phyloP scores from a whole-genome alignment of 495 filamentous ascomycete genomes.

The Podospora anserina region DNA sequence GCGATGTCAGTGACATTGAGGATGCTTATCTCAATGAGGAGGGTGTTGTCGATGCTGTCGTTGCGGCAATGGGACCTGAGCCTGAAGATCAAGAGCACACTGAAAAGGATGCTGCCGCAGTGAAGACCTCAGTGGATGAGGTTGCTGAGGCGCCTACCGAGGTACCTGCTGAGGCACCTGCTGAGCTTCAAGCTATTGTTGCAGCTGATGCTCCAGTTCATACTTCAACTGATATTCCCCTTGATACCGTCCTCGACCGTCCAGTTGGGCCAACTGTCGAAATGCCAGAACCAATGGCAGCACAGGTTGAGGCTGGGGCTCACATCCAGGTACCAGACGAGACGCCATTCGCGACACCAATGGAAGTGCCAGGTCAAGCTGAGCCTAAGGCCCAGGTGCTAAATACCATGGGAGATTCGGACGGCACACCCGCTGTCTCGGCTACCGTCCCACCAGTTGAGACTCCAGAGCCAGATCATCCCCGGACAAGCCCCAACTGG shows the following conservation, averaged over 20 bases:
- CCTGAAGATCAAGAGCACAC: background rate
- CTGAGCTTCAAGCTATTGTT: too few relatives aligned
- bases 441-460: background rate
- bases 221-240: background rate
- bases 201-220: background rate
- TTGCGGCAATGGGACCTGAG: background rate
- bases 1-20: background rate
- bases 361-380: background rate
- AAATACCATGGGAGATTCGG: background rate
- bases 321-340: background rate
- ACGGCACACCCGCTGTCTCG: background rate
- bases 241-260: background rate
- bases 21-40: background rate
- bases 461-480: background rate
- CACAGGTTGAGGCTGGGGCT: background rate
- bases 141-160: too few relatives aligned
- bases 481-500: slow-evolving; percentile 1
- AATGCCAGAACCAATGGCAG: background rate
- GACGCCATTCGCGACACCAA: background rate
- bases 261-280: background rate
- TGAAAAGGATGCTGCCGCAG: background rate
- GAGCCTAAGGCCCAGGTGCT: background rate
- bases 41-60: background rate
- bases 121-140: too few relatives aligned
- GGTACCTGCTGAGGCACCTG: too few relatives aligned